These are phyloP conservation scores for Nidularia sp. DNA, from an alignment of 768 basidiomycete species.

Conservation along the genomic window DNA sequence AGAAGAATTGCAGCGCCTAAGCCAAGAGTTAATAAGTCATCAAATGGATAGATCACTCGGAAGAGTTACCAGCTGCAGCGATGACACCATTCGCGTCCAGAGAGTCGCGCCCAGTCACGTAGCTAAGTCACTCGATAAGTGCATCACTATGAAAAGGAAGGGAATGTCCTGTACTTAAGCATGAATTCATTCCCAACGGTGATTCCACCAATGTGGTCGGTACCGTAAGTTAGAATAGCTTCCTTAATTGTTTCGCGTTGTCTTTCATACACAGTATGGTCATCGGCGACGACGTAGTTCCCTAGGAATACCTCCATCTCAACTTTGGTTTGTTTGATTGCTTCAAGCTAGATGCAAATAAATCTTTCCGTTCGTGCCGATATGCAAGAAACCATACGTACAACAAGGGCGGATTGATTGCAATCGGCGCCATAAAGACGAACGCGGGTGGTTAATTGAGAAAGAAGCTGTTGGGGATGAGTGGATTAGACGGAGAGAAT, in stretches of 20 bases:
- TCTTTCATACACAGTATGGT: conserved; percentile 58
- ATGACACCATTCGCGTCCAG: conserved; percentile 54
- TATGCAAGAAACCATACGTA: conserved; percentile 22
- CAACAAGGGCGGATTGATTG: conserved; percentile 75
- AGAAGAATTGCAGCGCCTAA: conserved; percentile 58
- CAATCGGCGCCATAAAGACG: conserved; percentile 88
- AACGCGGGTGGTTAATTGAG: conserved; percentile 77
- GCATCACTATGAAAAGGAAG: not conserved
- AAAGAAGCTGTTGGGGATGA: conserved; percentile 53
- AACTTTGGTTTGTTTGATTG: conserved; percentile 85
- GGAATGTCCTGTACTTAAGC: conserved; percentile 50
- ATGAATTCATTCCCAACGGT: conserved; percentile 94
- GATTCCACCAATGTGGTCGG: conserved; percentile 70
- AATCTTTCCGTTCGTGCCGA: not conserved
- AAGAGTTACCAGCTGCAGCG: conserved; percentile 37
- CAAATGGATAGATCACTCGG: not conserved
- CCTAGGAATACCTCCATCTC: conserved; percentile 78
- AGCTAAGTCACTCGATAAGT: conserved; percentile 33
- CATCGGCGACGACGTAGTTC: conserved; percentile 60
- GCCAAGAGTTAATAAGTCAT: not conserved
- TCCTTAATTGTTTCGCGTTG: conserved; percentile 64
- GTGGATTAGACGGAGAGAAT: not conserved
- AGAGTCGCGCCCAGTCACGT: conserved; percentile 43
- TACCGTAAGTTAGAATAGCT: conserved; percentile 76
- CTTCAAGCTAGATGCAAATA: conserved; percentile 55